Evolutionary conservation across 345 rosid species (phyloP), one percentile per base, ranked within the genome.

Genomic region (Eucalyptus tenuipes): DNA sequence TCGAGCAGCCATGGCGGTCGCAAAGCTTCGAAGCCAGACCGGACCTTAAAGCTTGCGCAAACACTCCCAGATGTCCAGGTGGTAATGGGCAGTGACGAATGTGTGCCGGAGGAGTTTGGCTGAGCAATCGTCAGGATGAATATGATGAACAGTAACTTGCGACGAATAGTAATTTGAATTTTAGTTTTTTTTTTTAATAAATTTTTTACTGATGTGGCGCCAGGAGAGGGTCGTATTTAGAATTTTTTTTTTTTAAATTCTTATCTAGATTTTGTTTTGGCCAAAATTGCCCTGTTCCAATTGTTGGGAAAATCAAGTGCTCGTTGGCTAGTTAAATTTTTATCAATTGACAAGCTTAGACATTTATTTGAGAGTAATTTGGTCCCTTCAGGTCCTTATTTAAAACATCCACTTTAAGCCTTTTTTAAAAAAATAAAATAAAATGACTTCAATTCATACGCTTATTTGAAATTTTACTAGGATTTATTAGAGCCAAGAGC

Each of bases 341-440:
- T 29, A 29, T 59, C 7, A 3, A 27, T 12, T 1, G 31, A 7
- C 14, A 27, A 59, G 31, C 2, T 59, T 27, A 59, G 16, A 27
- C 0, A 4, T 29, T 59, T 59, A 59, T 27, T 59, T 59, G 8
- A 59, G 3, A 57, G 14, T 57, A 57, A 57, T 25, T 25, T 10
- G 1, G 7, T 57, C 7, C 10, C 2, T 57, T 57, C 3, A 25
- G 0, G 0, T 57, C 13, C n/a, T 57, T 57, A 57, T 57, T 57
- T 57, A 25, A 25, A 57, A 57, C 14, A 57, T 57, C 2, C 14
- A 57, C 13, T 57, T 57, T 57, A 25, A 2, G 3, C 7, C n/a
- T 25, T 57, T 57, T 24, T 55, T 55, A 10, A 10, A 0, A 24
- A 25, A 57, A 57, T 57, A 18, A 52, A 52, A 18, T 18, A 7